Percentiles rank a stretch among this genome's conserved stretches.
These are phyloP conservation scores for Beauveria caledonica DNA, from an alignment of 2,329 filamentous ascomycete species.

Conservation along the genomic window DNA sequence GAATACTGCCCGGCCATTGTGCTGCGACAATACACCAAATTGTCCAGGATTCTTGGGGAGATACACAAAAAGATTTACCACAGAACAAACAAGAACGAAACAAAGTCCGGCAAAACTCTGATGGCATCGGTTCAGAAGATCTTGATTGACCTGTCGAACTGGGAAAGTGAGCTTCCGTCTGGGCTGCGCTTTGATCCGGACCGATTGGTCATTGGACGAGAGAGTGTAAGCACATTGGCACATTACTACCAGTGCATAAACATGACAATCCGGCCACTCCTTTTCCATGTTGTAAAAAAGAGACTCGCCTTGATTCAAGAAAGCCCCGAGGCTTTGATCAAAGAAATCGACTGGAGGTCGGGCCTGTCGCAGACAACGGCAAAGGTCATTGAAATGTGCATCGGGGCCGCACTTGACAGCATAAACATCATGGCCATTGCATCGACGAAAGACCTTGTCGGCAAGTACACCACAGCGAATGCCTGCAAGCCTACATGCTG, in stretches of 20 bases:
- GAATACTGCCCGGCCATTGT: slow-evolving; percentile 38
- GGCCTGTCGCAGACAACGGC: slow-evolving; percentile 40
- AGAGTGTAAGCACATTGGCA: slow-evolving; percentile 42
- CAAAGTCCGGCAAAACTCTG: slow-evolving; percentile 37
- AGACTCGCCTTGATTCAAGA: slow-evolving; percentile 27
- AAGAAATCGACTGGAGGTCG: slow-evolving; percentile 32
- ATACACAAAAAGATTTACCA: slow-evolving; percentile 41
- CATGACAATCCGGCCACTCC: slow-evolving; percentile 45
- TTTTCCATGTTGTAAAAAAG: slow-evolving; percentile 45
- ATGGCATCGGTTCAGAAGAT: slow-evolving; percentile 43
- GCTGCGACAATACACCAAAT: slow-evolving; percentile 41
- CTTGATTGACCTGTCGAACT: slow-evolving; percentile 38
- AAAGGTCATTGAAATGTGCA: slow-evolving; percentile 43
- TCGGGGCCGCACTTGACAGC: slow-evolving; percentile 40
- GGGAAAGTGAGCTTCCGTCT: slow-evolving; percentile 40
- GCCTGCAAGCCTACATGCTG: neutral
- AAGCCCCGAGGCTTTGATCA: slow-evolving; percentile 13
- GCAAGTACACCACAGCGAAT: slow-evolving; percentile 21
- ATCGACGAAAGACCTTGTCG: slow-evolving; percentile 40
- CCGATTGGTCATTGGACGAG: slow-evolving; percentile 36
- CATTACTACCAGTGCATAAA: slow-evolving; percentile 52
- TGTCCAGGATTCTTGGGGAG: slow-evolving; percentile 43
- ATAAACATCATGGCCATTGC: slow-evolving; percentile 41
- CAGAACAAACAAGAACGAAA: slow-evolving; percentile 25
- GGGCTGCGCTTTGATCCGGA: slow-evolving; percentile 40